Base-by-base conservation (phyloP, 2,329 filamentous ascomycete species). In the Hypoxylon rubiginosum region DNA sequence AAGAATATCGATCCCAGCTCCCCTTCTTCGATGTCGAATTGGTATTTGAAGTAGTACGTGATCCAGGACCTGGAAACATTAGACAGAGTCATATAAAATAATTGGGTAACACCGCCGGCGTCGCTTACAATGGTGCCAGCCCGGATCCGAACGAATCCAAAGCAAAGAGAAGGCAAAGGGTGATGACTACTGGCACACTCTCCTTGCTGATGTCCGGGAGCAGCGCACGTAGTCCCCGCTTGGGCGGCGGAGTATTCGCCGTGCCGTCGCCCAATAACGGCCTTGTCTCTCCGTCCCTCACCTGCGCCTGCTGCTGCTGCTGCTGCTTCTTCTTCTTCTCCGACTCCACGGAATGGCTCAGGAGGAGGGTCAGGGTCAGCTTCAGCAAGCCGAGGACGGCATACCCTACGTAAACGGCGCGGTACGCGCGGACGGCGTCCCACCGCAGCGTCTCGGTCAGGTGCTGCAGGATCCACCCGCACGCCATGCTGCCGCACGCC, bases 51-150 rank as follows among this genome's bases (percentile, higher is more conserved):
- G 75, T 84, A 89, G 68, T 81, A 87, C 0, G 85, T 86, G 2
- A 87, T 77, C 90, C 89, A 80, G 71, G 88, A 79, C 77, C 88
- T 80, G 80, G 78, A 3, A 84, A 75, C 15, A 21, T 85, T 19
- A 82, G 46, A 28, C 3, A 28, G 13, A 3, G 1, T 45, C 28
- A 6, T 10, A 30, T 13, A 79, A 74, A n/a, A n/a, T 1, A 76
- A 77, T 11, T 76, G 73, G 24, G 84, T 77, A 19, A 19, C 2
- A 45, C 82, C 15, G 75, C 67, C 78, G 82, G 11, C 82, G 13
- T 36, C 82, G 80, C 85, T 76, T 80, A 89, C 82, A 88, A 73
- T 21, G 88, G 87, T 3, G 89, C 90, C 75, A 94, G 84, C 1
- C 92, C 91, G 1, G 88, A 90, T 1, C 90, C 91, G 17, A 76